phyloP scores from a whole-genome alignment of 129 eudicot species.

The Escallonia rubra region DNA sequence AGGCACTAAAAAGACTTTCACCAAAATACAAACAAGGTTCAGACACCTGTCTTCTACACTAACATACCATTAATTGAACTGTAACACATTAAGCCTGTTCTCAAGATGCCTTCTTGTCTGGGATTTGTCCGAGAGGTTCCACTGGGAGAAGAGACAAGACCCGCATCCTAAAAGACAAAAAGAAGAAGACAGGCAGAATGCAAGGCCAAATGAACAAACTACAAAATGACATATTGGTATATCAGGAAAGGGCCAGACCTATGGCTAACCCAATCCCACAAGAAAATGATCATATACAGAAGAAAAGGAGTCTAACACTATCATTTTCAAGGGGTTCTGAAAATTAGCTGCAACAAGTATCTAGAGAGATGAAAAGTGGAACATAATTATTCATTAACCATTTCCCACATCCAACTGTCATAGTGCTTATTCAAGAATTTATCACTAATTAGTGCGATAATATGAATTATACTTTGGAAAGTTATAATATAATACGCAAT shows the following conservation, averaged over 20 bases:
- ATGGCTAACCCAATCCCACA: too few species aligned
- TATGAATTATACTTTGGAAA: too few species aligned
- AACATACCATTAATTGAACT: background rate
- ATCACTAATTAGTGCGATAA: too few species aligned
- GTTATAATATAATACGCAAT: too few species aligned
- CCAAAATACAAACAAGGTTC: too few species aligned
- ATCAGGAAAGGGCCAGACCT: too few species aligned
- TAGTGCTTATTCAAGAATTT: too few species aligned
- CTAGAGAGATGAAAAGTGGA: too few species aligned
- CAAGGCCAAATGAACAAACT: background rate
- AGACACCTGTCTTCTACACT: background rate
- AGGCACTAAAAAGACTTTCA: background rate
- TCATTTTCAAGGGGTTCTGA: background rate
- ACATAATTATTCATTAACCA: too few species aligned
- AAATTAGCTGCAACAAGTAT: too few species aligned
- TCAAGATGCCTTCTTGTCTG: conserved; percentile 46
- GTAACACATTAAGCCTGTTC: background rate
- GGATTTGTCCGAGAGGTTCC: conserved; percentile 30
- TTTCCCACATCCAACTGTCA: too few species aligned
- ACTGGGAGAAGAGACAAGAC: conserved; percentile 58
- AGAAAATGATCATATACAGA: too few species aligned
- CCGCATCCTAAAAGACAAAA: conserved; percentile 44
- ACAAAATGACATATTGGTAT: background rate
- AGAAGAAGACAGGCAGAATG: background rate
- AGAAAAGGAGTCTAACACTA: background rate